Conservation (phyloP, 1,139 yeast species). For the Meyerozyma elateridarum region DNA sequence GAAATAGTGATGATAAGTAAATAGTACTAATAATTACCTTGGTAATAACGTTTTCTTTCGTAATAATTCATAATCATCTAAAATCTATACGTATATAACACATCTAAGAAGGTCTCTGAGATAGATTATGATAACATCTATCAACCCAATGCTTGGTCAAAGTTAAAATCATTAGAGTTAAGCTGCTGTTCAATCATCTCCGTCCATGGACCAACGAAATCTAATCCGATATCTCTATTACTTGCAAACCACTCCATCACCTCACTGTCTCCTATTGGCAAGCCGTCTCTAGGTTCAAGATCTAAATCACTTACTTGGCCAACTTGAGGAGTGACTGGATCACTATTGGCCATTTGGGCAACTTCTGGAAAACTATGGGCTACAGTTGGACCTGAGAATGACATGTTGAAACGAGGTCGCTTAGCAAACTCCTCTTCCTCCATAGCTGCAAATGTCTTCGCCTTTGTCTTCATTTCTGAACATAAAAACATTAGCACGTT, state of each 20-base stretch:
- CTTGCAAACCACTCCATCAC: constrained; percentile 71
- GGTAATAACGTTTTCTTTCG: background rate
- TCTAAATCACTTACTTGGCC: too few species aligned
- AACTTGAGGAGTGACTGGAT: background rate
- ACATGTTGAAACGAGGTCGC: background rate
- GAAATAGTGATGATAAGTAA: too few species aligned
- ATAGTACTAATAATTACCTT: constrained; percentile 5
- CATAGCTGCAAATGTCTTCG: constrained; percentile 13
- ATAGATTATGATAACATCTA: too few species aligned
- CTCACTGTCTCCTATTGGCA: constrained; percentile 42
- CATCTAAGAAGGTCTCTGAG: too few species aligned
- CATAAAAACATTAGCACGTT: constrained; percentile 75
- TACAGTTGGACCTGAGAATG: background rate
- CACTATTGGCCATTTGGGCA: background rate
- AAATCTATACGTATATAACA: too few species aligned
- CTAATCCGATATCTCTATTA: constrained; percentile 65
- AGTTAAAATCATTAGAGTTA: constrained; percentile 31
- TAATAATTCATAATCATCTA: constrained; percentile 3
- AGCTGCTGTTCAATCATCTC: constrained; percentile 72
- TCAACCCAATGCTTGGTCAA: constrained; percentile 20
- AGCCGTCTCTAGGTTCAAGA: constrained; percentile 2
- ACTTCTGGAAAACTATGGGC: background rate
- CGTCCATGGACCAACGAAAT: constrained; percentile 86
- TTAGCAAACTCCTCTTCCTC: constrained; percentile 2
- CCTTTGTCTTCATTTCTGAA: constrained; percentile 59